These are phyloP conservation scores for Phytopythium ostracodes DNA, from an alignment of 352 stramenopile species.

Conservation along the genomic window DNA sequence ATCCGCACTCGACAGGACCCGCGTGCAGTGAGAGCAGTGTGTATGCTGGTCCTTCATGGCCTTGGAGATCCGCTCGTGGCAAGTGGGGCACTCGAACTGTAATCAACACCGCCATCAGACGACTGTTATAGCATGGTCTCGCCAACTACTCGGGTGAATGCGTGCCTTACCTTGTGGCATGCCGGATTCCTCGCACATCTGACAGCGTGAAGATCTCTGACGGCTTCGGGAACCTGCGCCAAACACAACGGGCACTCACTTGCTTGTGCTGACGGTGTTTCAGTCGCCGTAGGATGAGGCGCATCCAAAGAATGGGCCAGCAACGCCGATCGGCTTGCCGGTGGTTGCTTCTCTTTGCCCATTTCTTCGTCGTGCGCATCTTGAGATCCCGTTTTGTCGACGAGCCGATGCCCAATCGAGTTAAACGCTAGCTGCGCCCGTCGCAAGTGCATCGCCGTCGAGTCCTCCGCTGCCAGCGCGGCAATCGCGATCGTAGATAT, in stretches of 20 bases:
- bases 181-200: constrained; percentile 36
- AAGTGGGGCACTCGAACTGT: constrained; percentile 40
- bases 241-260: constrained; percentile 29
- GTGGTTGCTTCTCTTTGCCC: neutral
- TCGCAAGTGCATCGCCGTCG: constrained; percentile 14
- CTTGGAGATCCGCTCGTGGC: constrained; percentile 27
- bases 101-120: neutral
- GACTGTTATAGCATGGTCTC: neutral
- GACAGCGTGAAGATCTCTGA: constrained; percentile 37
- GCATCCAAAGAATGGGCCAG: neutral
- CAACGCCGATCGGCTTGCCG: too few relatives aligned
- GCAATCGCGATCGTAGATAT: constrained; percentile 12
- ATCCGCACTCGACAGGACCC: constrained; percentile 16
- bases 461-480: neutral
- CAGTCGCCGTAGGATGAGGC: neutral
- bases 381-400: constrained; percentile 1
- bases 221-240: constrained; percentile 21
- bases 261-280: neutral
- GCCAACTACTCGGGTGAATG: neutral
- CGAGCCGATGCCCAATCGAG: constrained; percentile 18
- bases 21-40: constrained; percentile 33
- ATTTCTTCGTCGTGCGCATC: neutral
- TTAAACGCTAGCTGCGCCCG: constrained; percentile 17
- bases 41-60: constrained; percentile 25
- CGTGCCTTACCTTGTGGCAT: constrained; percentile 45